Percentiles rank a stretch among this genome's conserved stretches.
phyloP scores from a whole-genome alignment of 1,139 yeast species.

The Yamadazyma atlantica region DNA sequence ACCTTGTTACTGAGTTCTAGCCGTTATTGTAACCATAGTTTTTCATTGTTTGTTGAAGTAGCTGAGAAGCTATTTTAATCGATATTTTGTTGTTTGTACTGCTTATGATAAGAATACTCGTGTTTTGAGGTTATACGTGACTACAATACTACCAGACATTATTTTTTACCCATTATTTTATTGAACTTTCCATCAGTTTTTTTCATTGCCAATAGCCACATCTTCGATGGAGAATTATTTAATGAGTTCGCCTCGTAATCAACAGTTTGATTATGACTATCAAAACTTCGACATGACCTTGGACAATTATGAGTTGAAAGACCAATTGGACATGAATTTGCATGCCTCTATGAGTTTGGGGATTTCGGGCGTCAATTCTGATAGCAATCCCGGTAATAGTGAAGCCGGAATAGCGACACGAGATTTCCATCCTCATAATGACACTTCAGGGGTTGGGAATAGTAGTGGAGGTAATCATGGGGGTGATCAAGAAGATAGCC shows the following conservation, averaged over 20 bases:
- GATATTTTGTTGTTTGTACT: no score
- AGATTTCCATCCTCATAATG: no score
- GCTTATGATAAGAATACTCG: no score
- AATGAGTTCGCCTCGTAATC: slow-evolving; percentile 42
- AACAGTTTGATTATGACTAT: slow-evolving; percentile 28
- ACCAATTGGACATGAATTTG: slow-evolving; percentile 9
- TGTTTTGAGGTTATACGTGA: no score
- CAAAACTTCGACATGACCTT: slow-evolving; percentile 11
- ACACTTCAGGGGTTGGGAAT: no score
- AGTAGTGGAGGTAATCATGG: background rate
- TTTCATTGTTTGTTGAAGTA: no score
- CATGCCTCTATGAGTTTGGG: slow-evolving; percentile 3
- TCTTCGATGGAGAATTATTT: slow-evolving; percentile 41
- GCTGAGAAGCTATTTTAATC: no score
- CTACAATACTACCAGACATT: background rate
- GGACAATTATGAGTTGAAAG: slow-evolving; percentile 10
- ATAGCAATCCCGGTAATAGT: slow-evolving; percentile 1
- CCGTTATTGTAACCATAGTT: no score
- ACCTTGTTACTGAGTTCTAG: no score
- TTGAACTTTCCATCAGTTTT: background rate
- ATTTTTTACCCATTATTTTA: background rate
- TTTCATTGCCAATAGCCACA: background rate
- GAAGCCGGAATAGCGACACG: no score
- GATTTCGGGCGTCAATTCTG: slow-evolving; percentile 3
- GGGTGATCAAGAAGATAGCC: background rate